Evolutionary conservation across 495 filamentous ascomycete genomes (phyloP).

Genomic region (Hypoxylon cercidicola): DNA sequence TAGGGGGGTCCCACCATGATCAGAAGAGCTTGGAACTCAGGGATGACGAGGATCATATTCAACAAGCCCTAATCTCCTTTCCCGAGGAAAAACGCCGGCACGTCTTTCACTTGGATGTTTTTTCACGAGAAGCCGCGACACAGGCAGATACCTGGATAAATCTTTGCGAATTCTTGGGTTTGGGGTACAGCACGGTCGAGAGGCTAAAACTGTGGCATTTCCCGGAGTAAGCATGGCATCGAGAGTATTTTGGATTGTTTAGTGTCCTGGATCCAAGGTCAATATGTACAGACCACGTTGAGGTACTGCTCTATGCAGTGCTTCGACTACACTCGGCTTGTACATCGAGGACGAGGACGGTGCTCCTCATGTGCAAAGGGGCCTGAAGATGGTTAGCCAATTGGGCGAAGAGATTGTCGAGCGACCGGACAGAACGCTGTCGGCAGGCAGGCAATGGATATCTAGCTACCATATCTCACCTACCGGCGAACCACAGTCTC

Average conservation of each 20-base stretch:
- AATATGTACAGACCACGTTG: no score
- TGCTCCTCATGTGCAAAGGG: no score
- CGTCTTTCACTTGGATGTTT: constrained; percentile 37
- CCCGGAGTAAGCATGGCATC: constrained; percentile 27
- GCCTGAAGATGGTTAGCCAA: no score
- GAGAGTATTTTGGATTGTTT: neutral
- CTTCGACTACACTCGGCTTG: no score
- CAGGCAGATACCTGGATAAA: constrained; percentile 48
- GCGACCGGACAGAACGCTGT: no score
- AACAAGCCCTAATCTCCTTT: constrained; percentile 14
- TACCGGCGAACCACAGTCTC: no score
- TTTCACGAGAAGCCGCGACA: constrained; percentile 20
- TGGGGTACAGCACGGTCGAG: constrained; percentile 48
- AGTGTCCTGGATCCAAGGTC: no score
- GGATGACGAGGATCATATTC: constrained; percentile 5
- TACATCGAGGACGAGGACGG: no score
- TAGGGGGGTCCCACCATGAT: neutral
- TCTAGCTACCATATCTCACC: no score
- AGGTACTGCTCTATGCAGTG: no score
- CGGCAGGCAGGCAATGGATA: no score
- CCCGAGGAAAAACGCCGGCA: constrained; percentile 7
- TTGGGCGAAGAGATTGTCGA: no score
- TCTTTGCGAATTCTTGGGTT: constrained; percentile 45
- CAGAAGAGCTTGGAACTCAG: neutral
- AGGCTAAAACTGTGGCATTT: constrained; percentile 44